These are phyloP conservation scores for Odontarrhena argentea DNA, from an alignment of 345 rosid species.

Conservation along the genomic window DNA sequence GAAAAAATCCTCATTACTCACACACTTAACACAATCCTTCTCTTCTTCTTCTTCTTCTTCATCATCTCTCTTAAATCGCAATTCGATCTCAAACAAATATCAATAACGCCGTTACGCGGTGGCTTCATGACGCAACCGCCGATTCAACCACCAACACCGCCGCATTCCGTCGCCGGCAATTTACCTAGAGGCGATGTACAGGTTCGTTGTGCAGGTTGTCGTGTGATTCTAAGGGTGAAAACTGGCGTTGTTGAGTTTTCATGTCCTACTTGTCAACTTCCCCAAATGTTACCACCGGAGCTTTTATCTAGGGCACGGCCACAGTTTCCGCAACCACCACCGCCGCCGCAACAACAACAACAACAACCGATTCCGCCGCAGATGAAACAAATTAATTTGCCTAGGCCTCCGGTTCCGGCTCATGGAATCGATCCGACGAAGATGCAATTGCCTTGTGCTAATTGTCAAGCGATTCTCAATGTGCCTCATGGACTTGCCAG, in stretches of 20 bases:
- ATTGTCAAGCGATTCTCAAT: conserved; percentile 91
- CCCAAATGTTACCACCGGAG: conserved; percentile 97
- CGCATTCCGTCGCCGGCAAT: conserved; percentile 41
- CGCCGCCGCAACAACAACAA: conserved; percentile 28
- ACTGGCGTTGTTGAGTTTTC: conserved; percentile 76
- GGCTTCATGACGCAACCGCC: conserved; percentile 69
- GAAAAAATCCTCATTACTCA: too few species aligned
- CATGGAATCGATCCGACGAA: conserved; percentile 97
- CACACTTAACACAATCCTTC: too few species aligned
- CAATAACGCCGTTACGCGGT: too few species aligned
- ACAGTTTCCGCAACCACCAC: conserved; percentile 34
- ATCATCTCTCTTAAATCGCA: too few species aligned
- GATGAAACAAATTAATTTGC: conserved; percentile 32
- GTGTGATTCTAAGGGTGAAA: conserved; percentile 68
- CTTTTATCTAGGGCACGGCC: conserved; percentile 56
- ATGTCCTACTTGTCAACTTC: conserved; percentile 84
- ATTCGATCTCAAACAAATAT: too few species aligned
- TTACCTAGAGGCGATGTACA: conserved; percentile 60
- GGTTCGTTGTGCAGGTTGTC: conserved; percentile 95
- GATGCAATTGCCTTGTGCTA: conserved; percentile 95
- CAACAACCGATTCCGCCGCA: conserved; percentile 58
- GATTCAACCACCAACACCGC: conserved; percentile 56
- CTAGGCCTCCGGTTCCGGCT: conserved; percentile 59
- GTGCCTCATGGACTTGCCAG: conserved; percentile 88
- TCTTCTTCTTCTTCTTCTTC: too few species aligned